Base-by-base conservation (phyloP, 441 rosid genomes). In the Iberis amara region DNA sequence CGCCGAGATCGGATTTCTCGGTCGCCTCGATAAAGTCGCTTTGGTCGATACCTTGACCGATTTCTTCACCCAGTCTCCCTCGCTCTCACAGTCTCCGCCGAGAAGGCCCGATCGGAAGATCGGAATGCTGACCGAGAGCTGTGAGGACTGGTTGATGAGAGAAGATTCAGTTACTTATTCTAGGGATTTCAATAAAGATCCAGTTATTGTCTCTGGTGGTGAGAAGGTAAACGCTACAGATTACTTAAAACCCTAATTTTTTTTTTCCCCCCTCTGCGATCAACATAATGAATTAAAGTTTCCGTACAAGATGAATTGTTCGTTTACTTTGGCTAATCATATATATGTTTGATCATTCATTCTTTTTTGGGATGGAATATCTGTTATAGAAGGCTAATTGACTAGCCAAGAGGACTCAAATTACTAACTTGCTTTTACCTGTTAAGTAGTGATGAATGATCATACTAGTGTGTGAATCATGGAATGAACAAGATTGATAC, bases 1-100 rank as follows among this genome's bases (percentile, higher is more conserved):
- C 36, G 85, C 78, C 8, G 96, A 89, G 80, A 76, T 89, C 60
- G 79, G 75, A 50, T 84, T 92, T 66, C 69, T 92, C 74, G 85
- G 96, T 77, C 83, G 85, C 33, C 83, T 92, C 40, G 94, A 89
- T 48, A 69, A 83, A 73, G 82, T 79, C 7, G 81, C 76, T 60
- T 38, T 76, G 41, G 72, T 85, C 41, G 91, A 88, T 72, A 79
- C 89, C 7, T 73, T 79, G 77, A 73, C 79, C 5, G 83, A 71
- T 39, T 69, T 77, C 62, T 77, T 80, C 67, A 46, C 63, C 2
- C 69, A 52, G 13, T 54, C 78, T 8, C 56, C 68, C 14, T 30
- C 67, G 13, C 8, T 44, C 11, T 43, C 63, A 0, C 58, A 42
- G 47, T 33, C 52, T 27, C 52, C 13, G 43, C 33, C 41, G 31